Base-by-base conservation (phyloP, 257 asterid species). In the Solanum peruvianum region DNA sequence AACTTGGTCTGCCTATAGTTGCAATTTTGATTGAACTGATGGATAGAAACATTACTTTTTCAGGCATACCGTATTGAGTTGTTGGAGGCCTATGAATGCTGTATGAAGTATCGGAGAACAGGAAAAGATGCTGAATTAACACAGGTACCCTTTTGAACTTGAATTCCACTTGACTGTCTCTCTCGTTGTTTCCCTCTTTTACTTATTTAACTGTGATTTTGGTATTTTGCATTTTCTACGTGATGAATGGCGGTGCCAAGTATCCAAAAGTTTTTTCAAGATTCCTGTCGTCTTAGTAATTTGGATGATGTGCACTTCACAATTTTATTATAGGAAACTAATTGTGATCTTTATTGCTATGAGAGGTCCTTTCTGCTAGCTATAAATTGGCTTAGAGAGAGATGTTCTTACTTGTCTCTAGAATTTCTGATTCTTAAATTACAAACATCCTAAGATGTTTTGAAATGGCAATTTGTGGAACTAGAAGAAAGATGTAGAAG, bases 41-140 rank as follows among this genome's bases (percentile, higher is more conserved):
- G 42, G 69, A 16, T 80, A 49, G 67, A 47, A 47, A 27, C 35
- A 47, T 49, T 73, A 21, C 66, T 87, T 83, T 75, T 83, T 72
- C 93, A 97, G 98, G 96, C 98, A 89, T 97, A 94, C 89, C 96
- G 93, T 37, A 92, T 91, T 85, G 99, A 97, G 88, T 93, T 97
- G 84, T 86, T 92, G 93, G 99, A 97, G 93, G 99, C 99, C 41
- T 92, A 92, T 81, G 98, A 95, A 42, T 96, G 99, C 91, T 97
- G 99, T 91, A 90, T 91, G 96, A 95, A 95, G 86, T 97, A 95
- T 87, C 91, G 91, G 91, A 90, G 92, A 87, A 95, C 95, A 35
- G 98, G 99, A 86, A 96, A 92, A 90, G 98, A 94, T 91, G 99
- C 98, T 70, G 99, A 95, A 93, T 94, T 97, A 86, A 97, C 96